A percentile compares a stretch with the other conserved stretches of the same genome.
Evolutionary conservation across 2,329 filamentous ascomycete species (phyloP).

Genomic region (Stylonectria norvegica): DNA sequence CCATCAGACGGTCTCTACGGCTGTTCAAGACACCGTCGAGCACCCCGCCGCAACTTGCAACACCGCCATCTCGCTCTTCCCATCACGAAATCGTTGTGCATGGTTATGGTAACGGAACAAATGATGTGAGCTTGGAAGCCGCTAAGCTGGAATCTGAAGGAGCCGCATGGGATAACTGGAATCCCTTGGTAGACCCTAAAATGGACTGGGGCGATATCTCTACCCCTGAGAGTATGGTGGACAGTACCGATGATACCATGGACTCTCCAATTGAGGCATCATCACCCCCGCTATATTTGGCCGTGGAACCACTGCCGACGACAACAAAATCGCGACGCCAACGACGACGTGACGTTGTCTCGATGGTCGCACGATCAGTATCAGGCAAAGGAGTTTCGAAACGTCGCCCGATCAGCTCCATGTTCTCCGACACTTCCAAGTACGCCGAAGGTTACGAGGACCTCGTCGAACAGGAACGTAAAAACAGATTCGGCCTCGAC

Average conservation of each 20-base stretch:
- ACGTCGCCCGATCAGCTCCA: constrained; percentile 27
- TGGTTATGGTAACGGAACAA: constrained; percentile 54
- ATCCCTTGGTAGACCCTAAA: constrained; percentile 29
- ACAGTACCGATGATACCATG: constrained; percentile 27
- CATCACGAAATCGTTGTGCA: constrained; percentile 52
- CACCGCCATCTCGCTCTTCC: constrained; percentile 16
- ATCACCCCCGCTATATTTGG: constrained; percentile 14
- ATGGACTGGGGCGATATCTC: constrained; percentile 13
- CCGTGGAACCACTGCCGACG: constrained; percentile 11
- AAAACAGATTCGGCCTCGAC: constrained; percentile 6
- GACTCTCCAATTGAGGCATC: constrained; percentile 23
- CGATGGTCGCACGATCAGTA: constrained; percentile 25
- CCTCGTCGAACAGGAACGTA: constrained; percentile 10
- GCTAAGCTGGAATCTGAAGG: not conserved
- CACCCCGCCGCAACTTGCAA: constrained; percentile 14
- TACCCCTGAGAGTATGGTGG: constrained; percentile 26
- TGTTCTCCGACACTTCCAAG: constrained; percentile 26
- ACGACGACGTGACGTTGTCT: constrained; percentile 28
- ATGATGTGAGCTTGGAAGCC: constrained; percentile 31
- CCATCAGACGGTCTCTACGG: constrained; percentile 34
- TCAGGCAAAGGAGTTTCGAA: constrained; percentile 22
- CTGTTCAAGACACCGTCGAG: constrained; percentile 26
- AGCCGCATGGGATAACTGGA: constrained; percentile 5
- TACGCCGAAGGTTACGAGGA: constrained; percentile 26
- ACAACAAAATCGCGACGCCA: constrained; percentile 21